phyloP scores from a whole-genome alignment of 2,329 filamentous ascomycete genomes.

The Periconia macrospinosa region DNA sequence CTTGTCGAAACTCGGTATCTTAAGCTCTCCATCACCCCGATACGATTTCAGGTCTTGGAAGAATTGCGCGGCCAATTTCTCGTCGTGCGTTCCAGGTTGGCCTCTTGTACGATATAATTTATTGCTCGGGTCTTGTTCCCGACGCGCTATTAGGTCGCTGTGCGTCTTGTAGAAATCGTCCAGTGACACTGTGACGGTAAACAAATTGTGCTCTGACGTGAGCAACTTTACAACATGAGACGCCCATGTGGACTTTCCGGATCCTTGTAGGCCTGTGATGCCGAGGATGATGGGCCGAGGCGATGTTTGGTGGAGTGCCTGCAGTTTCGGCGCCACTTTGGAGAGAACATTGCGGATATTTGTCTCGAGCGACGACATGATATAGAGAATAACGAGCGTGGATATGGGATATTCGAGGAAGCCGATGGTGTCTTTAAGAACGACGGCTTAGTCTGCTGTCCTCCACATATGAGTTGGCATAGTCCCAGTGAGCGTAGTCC shows the following conservation, averaged over 20 bases:
- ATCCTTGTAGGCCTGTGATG: slow-evolving; percentile 88
- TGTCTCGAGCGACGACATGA: slow-evolving; percentile 28
- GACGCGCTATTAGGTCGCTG: slow-evolving; percentile 66
- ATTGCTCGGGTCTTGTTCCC: slow-evolving; percentile 68
- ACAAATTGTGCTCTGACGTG: slow-evolving; percentile 22
- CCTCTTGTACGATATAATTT: slow-evolving; percentile 78
- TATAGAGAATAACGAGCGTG: neutral
- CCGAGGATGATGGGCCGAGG: slow-evolving; percentile 78
- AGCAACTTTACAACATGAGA: slow-evolving; percentile 37
- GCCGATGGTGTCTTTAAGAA: neutral
- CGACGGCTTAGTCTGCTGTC: neutral
- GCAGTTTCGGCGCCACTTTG: slow-evolving; percentile 31
- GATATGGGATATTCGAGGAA: neutral
- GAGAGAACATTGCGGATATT: slow-evolving; percentile 33
- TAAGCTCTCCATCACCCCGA: slow-evolving; percentile 51
- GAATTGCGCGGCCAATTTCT: slow-evolving; percentile 63
- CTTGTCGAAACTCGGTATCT: slow-evolving; percentile 82
- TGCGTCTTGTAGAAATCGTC: slow-evolving; percentile 88
- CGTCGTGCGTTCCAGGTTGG: slow-evolving; percentile 82
- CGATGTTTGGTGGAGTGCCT: slow-evolving; percentile 16
- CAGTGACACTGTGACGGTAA: slow-evolving; percentile 48
- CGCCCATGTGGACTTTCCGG: slow-evolving; percentile 88
- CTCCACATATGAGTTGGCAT: neutral
- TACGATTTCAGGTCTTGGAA: slow-evolving; percentile 62
- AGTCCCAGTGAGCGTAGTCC: too few species aligned